Base-by-base conservation (phyloP, 176 grass and related monocot species). In the Carex parvula region DNA sequence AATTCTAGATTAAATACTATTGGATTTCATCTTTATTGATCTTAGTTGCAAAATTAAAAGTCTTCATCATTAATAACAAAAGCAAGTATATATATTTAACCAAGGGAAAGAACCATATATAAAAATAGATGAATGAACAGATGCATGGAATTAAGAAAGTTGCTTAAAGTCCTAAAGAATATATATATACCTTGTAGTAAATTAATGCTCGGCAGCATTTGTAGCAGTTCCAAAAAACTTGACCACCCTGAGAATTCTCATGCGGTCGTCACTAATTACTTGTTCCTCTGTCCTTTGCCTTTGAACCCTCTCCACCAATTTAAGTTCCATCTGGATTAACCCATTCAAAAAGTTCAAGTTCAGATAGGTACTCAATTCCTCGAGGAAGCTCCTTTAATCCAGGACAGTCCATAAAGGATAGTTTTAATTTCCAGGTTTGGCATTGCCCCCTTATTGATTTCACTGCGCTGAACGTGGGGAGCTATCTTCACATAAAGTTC, bases 401-500 rank as follows among this genome's bases (percentile, higher is more conserved):
- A 32, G 3, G 62, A 64, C 62, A 64, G 11, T 26, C 26, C 26
- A 26, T 26, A 26, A 26, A 26, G 13, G 0, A 3, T 64, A 64
- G 3, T 5, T 2, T 14, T 24, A 24, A 24, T 24, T 64, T 13
- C 11, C 22, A 64, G 11, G 62, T 64, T 64, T 64, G 62, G 62
- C 62, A 64, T 32, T 64, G 24, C 24, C 21, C 62, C 62, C 29
- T 64, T 11, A 0, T 5, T 64, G 3, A 64, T 64, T 29, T 64
- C 26, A 64, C 32, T 12, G 24, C 3, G 11, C 3, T 32, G 3
- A 6, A 64, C 24, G 62, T 64, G 2, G 24, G 10, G 2, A 14
- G 24, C 60, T 29, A 0, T 0, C 2, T 0, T 2, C 2, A 50
- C 10, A 2, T 3, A 0, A 2, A 50, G 46, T 12, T 3, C 0